These are phyloP conservation scores for Orbilia quercus DNA, from an alignment of 2,329 filamentous ascomycete genomes.

Conservation along the genomic window DNA sequence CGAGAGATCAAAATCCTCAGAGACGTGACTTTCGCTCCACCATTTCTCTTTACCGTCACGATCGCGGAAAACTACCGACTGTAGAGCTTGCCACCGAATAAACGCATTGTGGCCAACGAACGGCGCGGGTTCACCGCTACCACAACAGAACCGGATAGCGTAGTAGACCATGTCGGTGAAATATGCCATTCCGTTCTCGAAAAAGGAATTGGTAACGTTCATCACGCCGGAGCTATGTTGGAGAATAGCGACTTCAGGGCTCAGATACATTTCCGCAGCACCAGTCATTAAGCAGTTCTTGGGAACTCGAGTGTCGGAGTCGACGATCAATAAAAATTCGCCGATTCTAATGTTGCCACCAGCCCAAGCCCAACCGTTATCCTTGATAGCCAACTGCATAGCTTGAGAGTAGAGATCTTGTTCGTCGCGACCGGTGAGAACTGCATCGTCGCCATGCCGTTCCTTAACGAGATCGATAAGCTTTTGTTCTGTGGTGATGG, in stretches of 20 bases:
- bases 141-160: slow-evolving; percentile 76
- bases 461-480: slow-evolving; percentile 40
- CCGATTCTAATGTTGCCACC: slow-evolving; percentile 72
- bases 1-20: slow-evolving; percentile 81
- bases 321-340: slow-evolving; percentile 75
- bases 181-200: slow-evolving; percentile 81
- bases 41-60: slow-evolving; percentile 72
- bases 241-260: slow-evolving; percentile 76
- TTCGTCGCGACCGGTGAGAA: slow-evolving; percentile 60
- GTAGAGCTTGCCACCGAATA: slow-evolving; percentile 75
- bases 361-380: slow-evolving; percentile 70
- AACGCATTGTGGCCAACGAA: slow-evolving; percentile 84
- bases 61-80: slow-evolving; percentile 69
- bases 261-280: slow-evolving; percentile 77
- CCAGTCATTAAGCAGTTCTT: slow-evolving; percentile 75
- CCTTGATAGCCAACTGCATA: slow-evolving; percentile 67
- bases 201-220: slow-evolving; percentile 78
- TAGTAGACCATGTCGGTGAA: slow-evolving; percentile 83
- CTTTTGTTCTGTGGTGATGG: slow-evolving; percentile 72
- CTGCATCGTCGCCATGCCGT: slow-evolving; percentile 12
- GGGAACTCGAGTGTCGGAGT: slow-evolving; percentile 77
- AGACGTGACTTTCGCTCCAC: slow-evolving; percentile 81
- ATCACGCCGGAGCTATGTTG: slow-evolving; percentile 80
- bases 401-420: slow-evolving; percentile 67
- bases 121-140: slow-evolving; percentile 77